A percentile compares a stretch with the other conserved stretches of the same genome.
These are phyloP conservation scores for Pseudogymnoascus sp. DNA, from an alignment of 2,329 filamentous ascomycete genomes.

Conservation along the genomic window DNA sequence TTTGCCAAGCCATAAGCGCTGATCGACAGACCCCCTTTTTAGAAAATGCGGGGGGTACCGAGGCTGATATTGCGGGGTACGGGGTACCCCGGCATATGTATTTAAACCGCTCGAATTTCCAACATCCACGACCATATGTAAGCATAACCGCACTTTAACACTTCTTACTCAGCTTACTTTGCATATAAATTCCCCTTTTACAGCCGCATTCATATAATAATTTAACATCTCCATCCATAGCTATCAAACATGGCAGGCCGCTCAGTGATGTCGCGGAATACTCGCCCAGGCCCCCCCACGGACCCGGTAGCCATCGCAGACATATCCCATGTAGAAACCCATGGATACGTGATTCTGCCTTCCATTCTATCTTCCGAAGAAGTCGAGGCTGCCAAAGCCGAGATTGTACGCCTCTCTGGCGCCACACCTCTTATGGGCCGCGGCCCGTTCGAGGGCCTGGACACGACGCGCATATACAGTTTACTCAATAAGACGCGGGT, in stretches of 20 bases:
- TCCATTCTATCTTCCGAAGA: constrained; percentile 28
- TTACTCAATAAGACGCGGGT: constrained; percentile 33
- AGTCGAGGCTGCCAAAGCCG: constrained; percentile 28
- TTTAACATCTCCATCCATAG: background rate
- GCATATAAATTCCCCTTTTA: background rate
- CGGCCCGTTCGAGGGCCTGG: constrained; percentile 33
- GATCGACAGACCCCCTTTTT: background rate
- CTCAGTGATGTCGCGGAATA: background rate
- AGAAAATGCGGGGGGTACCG: background rate
- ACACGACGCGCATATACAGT: constrained; percentile 34
- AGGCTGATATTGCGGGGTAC: constrained; percentile 3
- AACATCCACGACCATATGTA: background rate
- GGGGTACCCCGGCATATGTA: background rate
- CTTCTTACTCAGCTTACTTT: background rate
- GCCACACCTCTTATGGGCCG: constrained; percentile 29
- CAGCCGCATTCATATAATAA: background rate
- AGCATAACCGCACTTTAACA: background rate
- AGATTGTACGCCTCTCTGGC: constrained; percentile 31
- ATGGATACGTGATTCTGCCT: constrained; percentile 35
- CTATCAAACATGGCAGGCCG: background rate
- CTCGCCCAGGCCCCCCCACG: background rate
- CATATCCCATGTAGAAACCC: constrained; percentile 10
- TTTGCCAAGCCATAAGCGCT: background rate
- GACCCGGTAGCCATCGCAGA: background rate
- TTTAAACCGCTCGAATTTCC: background rate